phyloP scores from a whole-genome alignment of 345 rosid species.

The Acer campestre region DNA sequence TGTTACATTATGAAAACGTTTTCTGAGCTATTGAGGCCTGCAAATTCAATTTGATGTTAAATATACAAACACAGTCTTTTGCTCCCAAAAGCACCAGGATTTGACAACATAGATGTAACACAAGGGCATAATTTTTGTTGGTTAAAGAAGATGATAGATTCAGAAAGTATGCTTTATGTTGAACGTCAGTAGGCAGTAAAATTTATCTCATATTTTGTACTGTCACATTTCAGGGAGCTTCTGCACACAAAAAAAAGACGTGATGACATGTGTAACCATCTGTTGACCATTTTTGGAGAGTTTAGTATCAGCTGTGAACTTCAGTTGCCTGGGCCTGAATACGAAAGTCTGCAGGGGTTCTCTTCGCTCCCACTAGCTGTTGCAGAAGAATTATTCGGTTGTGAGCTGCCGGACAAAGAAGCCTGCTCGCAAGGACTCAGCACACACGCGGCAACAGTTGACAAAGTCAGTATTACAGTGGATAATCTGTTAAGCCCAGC shows the following conservation, averaged over 20 bases:
- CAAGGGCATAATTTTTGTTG: not conserved
- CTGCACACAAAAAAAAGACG: constrained; percentile 61
- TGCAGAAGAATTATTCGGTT: constrained; percentile 55
- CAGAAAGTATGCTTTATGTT: not conserved
- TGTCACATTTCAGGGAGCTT: constrained; percentile 47
- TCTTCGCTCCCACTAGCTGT: constrained; percentile 54
- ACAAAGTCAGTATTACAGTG: constrained; percentile 46
- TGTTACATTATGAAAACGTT: not conserved
- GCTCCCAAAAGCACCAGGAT: not conserved
- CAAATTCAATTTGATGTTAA: not conserved
- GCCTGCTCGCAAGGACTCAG: constrained; percentile 30
- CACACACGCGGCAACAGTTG: constrained; percentile 21
- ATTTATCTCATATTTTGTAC: not conserved
- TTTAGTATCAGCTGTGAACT: constrained; percentile 72
- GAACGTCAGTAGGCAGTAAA: not conserved
- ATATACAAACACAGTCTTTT: not conserved
- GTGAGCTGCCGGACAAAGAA: constrained; percentile 36
- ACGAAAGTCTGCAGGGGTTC: constrained; percentile 44
- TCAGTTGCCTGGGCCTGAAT: constrained; percentile 63
- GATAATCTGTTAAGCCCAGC: constrained; percentile 73
- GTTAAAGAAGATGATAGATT: not conserved
- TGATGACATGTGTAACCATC: constrained; percentile 49
- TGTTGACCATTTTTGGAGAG: constrained; percentile 54
- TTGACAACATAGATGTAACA: not conserved
- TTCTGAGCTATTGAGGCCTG: not conserved